These are phyloP conservation scores for Ophiosphaerella herpotricha DNA, from an alignment of 2,329 filamentous ascomycete species.

Conservation along the genomic window DNA sequence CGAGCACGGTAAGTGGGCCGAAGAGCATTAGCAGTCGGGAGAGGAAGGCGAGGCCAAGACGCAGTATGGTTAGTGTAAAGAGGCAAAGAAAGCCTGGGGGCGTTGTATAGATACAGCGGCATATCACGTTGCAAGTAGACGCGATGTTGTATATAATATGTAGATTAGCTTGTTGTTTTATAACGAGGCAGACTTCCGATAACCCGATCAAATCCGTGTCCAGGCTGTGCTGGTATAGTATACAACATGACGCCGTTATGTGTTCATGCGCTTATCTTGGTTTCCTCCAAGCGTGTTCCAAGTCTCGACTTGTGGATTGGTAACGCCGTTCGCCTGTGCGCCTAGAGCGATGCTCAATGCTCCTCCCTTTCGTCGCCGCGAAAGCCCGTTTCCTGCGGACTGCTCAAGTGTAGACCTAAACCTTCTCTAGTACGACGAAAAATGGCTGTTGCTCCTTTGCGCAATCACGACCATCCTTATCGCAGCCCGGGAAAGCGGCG, in stretches of 20 bases:
- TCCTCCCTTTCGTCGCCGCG: not conserved
- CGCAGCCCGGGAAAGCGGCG: conserved; percentile 77
- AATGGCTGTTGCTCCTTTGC: conserved; percentile 69
- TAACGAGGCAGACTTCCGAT: not conserved
- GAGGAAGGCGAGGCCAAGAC: conserved; percentile 63
- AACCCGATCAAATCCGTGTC: not conserved
- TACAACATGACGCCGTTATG: conserved; percentile 6
- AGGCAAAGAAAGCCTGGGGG: conserved; percentile 31
- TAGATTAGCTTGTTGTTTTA: not conserved
- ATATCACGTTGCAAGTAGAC: too few relatives aligned
- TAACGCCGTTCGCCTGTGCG: conserved; percentile 1
- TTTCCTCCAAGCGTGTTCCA: not conserved
- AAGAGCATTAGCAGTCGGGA: conserved; percentile 57
- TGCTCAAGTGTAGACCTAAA: conserved; percentile 6
- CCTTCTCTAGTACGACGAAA: conserved; percentile 41
- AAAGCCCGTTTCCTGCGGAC: not conserved
- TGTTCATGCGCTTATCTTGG: not conserved
- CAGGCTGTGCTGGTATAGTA: not conserved
- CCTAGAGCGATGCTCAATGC: not conserved
- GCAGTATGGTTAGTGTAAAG: conserved; percentile 66
- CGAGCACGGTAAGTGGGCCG: conserved; percentile 65
- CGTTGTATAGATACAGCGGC: not conserved
- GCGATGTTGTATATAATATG: not conserved
- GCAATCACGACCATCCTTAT: conserved; percentile 64
- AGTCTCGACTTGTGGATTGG: not conserved